Conservation (phyloP, 2,329 filamentous ascomycete species). For the Alternaria panax region DNA sequence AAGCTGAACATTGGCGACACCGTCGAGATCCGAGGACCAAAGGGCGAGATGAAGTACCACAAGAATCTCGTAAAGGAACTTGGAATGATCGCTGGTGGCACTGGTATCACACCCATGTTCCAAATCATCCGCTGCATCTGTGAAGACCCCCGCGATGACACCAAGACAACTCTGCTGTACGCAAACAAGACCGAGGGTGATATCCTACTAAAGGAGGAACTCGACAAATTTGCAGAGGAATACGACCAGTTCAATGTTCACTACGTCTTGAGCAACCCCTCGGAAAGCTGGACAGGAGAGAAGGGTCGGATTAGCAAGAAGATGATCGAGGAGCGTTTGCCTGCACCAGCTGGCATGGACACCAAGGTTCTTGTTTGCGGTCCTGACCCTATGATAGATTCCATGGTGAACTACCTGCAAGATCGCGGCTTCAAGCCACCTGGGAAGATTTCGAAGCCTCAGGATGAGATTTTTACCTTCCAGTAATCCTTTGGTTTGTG, state of each 20-base stretch:
- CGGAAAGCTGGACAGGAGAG: slow-evolving; percentile 14
- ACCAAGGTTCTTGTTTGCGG: slow-evolving; percentile 94
- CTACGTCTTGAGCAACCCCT: slow-evolving; percentile 59
- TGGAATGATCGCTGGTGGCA: slow-evolving; percentile 64
- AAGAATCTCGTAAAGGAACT: slow-evolving; percentile 51
- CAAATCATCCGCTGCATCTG: slow-evolving; percentile 70
- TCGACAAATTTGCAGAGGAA: slow-evolving; percentile 61
- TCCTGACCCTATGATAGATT: slow-evolving; percentile 19
- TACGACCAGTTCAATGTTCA: slow-evolving; percentile 62
- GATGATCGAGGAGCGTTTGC: slow-evolving; percentile 16
- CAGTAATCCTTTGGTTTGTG: background rate
- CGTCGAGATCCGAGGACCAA: slow-evolving; percentile 63
- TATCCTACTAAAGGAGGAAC: slow-evolving; percentile 64
- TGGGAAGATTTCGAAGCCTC: slow-evolving; percentile 19
- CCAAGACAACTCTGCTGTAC: slow-evolving; percentile 65
- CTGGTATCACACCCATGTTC: slow-evolving; percentile 65
- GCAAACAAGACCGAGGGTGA: slow-evolving; percentile 67
- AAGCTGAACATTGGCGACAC: slow-evolving; percentile 58
- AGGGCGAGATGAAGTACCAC: slow-evolving; percentile 63
- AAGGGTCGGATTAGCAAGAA: slow-evolving; percentile 14
- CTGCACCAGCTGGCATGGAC: slow-evolving; percentile 64
- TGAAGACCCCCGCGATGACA: slow-evolving; percentile 65
- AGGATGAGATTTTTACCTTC: slow-evolving; percentile 22
- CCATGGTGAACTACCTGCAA: slow-evolving; percentile 16
- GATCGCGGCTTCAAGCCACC: slow-evolving; percentile 22